Base-by-base conservation (phyloP, 179 eudicot genomes). In the Beta macrorhiza region DNA sequence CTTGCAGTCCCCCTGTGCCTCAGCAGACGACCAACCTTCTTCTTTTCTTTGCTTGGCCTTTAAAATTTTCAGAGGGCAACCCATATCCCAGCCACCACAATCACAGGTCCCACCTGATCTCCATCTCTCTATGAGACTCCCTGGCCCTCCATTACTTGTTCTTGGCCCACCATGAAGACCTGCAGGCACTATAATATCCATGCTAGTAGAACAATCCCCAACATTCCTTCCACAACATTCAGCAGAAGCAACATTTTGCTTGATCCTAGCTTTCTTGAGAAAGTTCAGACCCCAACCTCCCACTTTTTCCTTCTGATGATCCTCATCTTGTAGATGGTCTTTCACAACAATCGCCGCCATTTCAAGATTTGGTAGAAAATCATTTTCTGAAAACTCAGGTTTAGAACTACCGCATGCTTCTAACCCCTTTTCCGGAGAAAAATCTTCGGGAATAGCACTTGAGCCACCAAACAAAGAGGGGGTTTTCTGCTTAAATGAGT, bases 261-360 rank as follows among this genome's bases (percentile, higher is more conserved):
- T 78, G 17, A 59, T 80, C 74, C 77, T 85, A 7, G 80, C 67
- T 82, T 88, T 91, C 84, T 92, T 88, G 55, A 96, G 96, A 88
- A 96, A 96, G 22, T 92, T 91, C 72, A 96, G 83, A 29, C 99
- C 99, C 99, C 98, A 94, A 9, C 99, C 99, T 81, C 94, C 98
- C 44, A 58, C 71, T 75, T 84, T 86, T 67, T 82, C 82, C 74
- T 84, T 80, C 76, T 82, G 82, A 12, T 1, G 65, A 14, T 61
- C 78, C 10, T 72, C 79, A 4, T 80, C 83, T 49, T 70, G 76
- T 47, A 83, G 63, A 70, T 86, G 93, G 44, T 89, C 88, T 80
- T 87, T 94, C 77, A 91, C 88, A 57, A 96, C 79, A 65, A 96
- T 87, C 58, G 99, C 93, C 62, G 93, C 97, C 79, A 92, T 70